Evolutionary conservation across 1,284 basidiomycete genomes (phyloP), one percentile per base, ranked within the genome.

Genomic region (Thelephora terrestris): DNA sequence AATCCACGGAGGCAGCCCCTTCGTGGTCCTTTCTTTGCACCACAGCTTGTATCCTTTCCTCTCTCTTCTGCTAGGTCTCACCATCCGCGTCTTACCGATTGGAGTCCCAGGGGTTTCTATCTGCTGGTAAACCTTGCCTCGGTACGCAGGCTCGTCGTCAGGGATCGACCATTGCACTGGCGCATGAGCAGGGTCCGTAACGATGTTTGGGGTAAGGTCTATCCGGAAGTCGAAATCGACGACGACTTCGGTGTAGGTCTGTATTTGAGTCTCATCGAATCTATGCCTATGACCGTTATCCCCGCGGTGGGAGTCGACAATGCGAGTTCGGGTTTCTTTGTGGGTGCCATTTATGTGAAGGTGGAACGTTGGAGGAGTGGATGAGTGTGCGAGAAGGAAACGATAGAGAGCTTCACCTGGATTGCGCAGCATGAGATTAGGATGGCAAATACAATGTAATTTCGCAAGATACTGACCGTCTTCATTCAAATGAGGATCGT

Each of bases 361-460:
- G 35, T 67, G 61, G 52, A 77, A 69, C 14, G 57, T 64, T 4
- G 84, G 85, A 2, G 64, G 66, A 4, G 57, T 63, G 24, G 62
- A 60, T 2, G 79, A 70, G 44, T 82, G 77, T 2, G 73, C 70
- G 14, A 86, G 69, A 5, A 87, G 64, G 62, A 87, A 87, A 42
- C 82, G 76, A 59, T 84, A 85, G 7, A 86, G 68, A 0, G 83
- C 83, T 61, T 86, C 83, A 45, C 81, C 79, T 83, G 51, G 20
- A 23, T 74, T 70, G 17, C n/a, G 12, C 27, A 46, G 32, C 18
- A 47, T 18, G 24, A 12, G 16, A 24, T 21, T 37, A 49, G 14
- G 18, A 18, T 21, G 10, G 7, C 12, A 1, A 32, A 35, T 10
- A 2, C 9, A 7, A 14, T 38, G 24, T 47, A 23, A 7, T n/a